These are phyloP conservation scores for Cardamine resedifolia DNA, from an alignment of 345 rosid genomes.

Conservation along the genomic window DNA sequence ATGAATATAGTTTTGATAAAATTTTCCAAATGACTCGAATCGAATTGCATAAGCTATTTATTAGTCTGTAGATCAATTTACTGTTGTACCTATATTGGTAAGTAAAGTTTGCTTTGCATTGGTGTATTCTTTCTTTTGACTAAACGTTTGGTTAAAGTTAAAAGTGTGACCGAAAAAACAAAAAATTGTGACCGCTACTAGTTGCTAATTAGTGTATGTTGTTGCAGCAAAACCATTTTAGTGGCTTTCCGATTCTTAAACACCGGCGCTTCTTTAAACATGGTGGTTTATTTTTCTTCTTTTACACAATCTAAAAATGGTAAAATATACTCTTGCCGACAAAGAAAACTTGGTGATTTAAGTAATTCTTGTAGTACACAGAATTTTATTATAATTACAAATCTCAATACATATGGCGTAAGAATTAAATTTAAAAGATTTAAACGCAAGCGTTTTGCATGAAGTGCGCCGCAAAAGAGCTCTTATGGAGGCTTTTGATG, in stretches of 20 bases:
- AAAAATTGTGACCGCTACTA: neutral
- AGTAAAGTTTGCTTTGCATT: neutral
- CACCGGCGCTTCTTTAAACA: too few species aligned
- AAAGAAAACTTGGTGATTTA: conserved; percentile 13
- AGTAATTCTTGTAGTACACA: neutral
- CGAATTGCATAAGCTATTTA: too few species aligned
- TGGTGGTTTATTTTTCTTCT: neutral
- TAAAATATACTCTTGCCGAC: conserved; percentile 12
- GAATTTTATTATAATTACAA: neutral
- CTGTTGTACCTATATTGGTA: neutral
- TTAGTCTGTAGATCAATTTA: neutral
- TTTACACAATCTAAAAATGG: neutral
- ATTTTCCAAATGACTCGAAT: neutral
- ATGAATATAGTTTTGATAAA: neutral
- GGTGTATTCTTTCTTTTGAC: neutral
- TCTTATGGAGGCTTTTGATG: conserved; percentile 15
- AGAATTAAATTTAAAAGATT: neutral
- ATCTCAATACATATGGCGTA: conserved; percentile 12
- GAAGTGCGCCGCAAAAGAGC: conserved; percentile 57
- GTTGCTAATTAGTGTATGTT: too few species aligned
- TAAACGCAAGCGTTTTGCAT: conserved; percentile 36
- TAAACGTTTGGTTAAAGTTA: neutral
- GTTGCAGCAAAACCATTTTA: too few species aligned
- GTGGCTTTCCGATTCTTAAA: too few species aligned
- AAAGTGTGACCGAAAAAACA: too few species aligned